Conservation (phyloP, 164 flowering plant species). For the Stephania japonica region DNA sequence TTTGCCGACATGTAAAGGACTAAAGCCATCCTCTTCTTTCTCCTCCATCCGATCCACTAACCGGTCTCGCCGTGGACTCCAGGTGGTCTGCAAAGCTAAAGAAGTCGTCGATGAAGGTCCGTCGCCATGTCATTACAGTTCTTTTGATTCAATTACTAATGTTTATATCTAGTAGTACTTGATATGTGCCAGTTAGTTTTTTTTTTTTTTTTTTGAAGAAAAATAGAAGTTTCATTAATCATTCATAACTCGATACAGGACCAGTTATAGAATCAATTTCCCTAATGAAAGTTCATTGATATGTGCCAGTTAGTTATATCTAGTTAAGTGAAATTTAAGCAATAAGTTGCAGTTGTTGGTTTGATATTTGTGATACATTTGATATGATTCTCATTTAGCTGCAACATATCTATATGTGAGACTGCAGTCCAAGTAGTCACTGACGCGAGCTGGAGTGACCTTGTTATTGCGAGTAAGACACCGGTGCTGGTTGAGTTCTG, state of each 20-base stretch:
- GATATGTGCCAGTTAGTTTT: too few relatives aligned
- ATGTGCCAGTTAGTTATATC: too few relatives aligned
- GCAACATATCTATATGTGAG: background rate
- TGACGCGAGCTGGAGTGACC: conserved; percentile 46
- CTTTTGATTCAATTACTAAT: background rate
- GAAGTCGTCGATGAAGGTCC: conserved; percentile 43
- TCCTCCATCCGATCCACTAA: conserved; percentile 5
- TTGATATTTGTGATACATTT: background rate
- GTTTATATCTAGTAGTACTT: too few relatives aligned
- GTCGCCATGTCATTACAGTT: background rate
- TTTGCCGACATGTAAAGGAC: conserved; percentile 29
- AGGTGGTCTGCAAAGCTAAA: conserved; percentile 48
- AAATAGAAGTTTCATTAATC: too few relatives aligned
- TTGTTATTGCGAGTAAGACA: conserved; percentile 34
- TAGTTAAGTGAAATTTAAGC: too few relatives aligned
- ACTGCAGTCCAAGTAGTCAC: conserved; percentile 52
- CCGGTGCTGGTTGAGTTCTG: conserved; percentile 77
- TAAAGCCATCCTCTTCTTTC: conserved; percentile 14
- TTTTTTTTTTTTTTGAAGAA: too few relatives aligned
- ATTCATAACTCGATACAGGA: too few relatives aligned
- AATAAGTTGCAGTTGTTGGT: too few relatives aligned
- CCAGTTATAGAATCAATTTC: too few relatives aligned
- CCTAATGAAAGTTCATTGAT: too few relatives aligned
- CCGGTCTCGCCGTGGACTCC: conserved; percentile 14
- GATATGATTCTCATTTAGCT: background rate